These are phyloP conservation scores for Bacterosira constricta DNA, from an alignment of 108 stramenopile species.

Conservation along the genomic window DNA sequence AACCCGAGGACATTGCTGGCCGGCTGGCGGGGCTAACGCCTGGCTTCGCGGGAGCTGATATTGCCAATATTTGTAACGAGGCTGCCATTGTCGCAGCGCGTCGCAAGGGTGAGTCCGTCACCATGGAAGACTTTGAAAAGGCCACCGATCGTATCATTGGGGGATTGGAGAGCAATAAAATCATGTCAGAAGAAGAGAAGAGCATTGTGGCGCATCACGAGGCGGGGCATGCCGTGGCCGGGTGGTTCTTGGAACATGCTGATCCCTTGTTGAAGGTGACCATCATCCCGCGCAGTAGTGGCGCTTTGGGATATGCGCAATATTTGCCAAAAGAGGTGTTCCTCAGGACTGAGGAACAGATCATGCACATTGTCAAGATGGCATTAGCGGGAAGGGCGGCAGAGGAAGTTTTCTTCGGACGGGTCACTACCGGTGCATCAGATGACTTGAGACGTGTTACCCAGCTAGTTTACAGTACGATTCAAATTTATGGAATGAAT, in stretches of 20 bases:
- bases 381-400: conserved; percentile 95
- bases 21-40: conserved; percentile 93
- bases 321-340: conserved; percentile 96
- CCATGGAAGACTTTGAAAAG: conserved; percentile 91
- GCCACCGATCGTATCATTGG: conserved; percentile 95
- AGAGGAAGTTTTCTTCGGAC: conserved; percentile 93
- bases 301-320: conserved; percentile 96
- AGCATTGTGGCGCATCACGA: conserved; percentile 96
- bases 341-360: conserved; percentile 83
- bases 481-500: conserved; percentile 96
- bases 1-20: conserved; percentile 69
- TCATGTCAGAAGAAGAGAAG: conserved; percentile 90
- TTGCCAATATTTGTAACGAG: conserved; percentile 98
- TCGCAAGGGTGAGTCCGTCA: conserved; percentile 81
- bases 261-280: conserved; percentile 97
- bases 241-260: conserved; percentile 96
- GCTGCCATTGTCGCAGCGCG: conserved; percentile 97
- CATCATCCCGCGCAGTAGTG: conserved; percentile 91
- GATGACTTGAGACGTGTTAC: conserved; percentile 96
- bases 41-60: conserved; percentile 96
- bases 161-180: conserved; percentile 93
- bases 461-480: conserved; percentile 92
- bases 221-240: conserved; percentile 96
- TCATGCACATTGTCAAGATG: conserved; percentile 97
- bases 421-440: conserved; percentile 94